Percentiles rank a stretch among this genome's conserved stretches.
Evolutionary conservation across 306 rosid species (phyloP).

Genomic region (Cicer arietinum): DNA sequence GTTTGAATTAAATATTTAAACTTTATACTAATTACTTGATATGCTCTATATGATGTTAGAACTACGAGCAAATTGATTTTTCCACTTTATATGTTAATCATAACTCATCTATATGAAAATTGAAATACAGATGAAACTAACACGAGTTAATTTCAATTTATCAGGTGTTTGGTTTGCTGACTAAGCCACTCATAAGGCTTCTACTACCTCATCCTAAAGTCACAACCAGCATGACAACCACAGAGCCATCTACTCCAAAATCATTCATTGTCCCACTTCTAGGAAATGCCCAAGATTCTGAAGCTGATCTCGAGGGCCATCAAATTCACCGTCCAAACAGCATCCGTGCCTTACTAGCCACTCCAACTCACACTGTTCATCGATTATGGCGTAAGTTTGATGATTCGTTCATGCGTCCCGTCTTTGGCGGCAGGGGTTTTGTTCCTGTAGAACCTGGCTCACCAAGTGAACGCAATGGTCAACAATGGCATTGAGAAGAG

Average conservation of each 20-base stretch:
- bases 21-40: conserved; percentile 7
- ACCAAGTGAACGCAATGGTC: conserved; percentile 70
- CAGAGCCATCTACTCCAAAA: conserved; percentile 73
- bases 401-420: conserved; percentile 91
- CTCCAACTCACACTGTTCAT: conserved; percentile 96
- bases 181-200: conserved; percentile 86
- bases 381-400: conserved; percentile 94
- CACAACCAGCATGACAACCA: conserved; percentile 54
- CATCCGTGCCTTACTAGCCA: conserved; percentile 69
- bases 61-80: conserved; percentile 28
- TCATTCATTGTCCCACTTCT: conserved; percentile 75
- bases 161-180: conserved; percentile 96
- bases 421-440: conserved; percentile 98
- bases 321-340: conserved; percentile 75
- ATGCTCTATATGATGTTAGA: neutral
- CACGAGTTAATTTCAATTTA: conserved; percentile 33
- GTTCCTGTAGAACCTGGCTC: conserved; percentile 95
- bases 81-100: neutral
- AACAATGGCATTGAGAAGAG: conserved; percentile 58
- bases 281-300: conserved; percentile 75
- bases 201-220: conserved; percentile 60
- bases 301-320: conserved; percentile 58
- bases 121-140: conserved; percentile 34
- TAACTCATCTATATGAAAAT: neutral
- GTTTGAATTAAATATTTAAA: neutral